Conservation (phyloP, 768 basidiomycete species). For the Mrakia gelida region DNA sequence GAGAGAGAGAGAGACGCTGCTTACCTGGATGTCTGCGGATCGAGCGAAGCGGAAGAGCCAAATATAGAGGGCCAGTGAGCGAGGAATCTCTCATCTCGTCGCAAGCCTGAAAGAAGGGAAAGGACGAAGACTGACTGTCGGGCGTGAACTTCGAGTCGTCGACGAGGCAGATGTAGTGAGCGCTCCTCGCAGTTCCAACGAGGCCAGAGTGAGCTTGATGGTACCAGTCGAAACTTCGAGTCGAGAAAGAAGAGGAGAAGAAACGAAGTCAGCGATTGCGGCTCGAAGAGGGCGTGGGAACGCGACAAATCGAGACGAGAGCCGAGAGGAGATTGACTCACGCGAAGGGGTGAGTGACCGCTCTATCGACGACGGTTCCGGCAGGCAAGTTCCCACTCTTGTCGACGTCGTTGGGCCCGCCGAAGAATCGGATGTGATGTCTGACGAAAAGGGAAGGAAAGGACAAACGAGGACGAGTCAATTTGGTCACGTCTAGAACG, state of each 20-base stretch:
- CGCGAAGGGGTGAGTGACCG: not conserved
- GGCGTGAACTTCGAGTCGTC: slow-evolving; percentile 33
- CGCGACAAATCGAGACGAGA: not conserved
- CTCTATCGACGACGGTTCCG: slow-evolving; percentile 13
- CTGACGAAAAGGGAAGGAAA: not conserved
- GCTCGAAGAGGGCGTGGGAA: not conserved
- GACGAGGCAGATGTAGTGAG: slow-evolving; percentile 35
- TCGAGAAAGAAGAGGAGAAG: not conserved
- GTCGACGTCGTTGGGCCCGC: not conserved
- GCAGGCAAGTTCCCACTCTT: slow-evolving; percentile 2
- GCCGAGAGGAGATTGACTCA: not conserved
- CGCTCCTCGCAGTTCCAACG: slow-evolving; percentile 34
- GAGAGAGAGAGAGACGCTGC: not conserved
- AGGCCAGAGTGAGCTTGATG: slow-evolving; percentile 36
- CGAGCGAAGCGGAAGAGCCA: too few relatives aligned
- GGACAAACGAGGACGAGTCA: not conserved
- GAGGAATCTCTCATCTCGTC: too few relatives aligned
- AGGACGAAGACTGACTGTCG: slow-evolving; percentile 2
- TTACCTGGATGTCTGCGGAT: slow-evolving; percentile 4
- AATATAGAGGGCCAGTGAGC: too few relatives aligned
- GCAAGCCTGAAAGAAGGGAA: too few relatives aligned
- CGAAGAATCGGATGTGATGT: slow-evolving; percentile 27
- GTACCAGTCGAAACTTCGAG: slow-evolving; percentile 26
- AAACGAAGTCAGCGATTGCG: not conserved
- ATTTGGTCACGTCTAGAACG: too few relatives aligned